Evolutionary conservation across 2,329 filamentous ascomycete species (phyloP).

Genomic region (Aspergillus quadrilineatus): DNA sequence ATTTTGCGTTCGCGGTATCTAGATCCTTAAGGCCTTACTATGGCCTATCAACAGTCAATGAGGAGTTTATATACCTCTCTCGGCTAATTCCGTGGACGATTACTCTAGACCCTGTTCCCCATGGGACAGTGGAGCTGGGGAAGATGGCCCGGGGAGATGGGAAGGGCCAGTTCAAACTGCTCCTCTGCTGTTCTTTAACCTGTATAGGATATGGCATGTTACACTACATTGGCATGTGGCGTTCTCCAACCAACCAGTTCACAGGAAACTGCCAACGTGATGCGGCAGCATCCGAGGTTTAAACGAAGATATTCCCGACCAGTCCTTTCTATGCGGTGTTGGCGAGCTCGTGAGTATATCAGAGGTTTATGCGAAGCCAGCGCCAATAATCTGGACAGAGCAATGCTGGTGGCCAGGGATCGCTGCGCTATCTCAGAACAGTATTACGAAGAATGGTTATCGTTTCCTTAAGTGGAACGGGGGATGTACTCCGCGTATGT

Average conservation of each 20-base stretch:
- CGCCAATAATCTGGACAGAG: too few species aligned
- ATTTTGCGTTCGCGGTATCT: not conserved
- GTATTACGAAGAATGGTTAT: too few species aligned
- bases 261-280: not conserved
- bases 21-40: not conserved
- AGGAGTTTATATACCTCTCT: not conserved
- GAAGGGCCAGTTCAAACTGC: too few species aligned
- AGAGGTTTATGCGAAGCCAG: not conserved
- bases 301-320: not conserved
- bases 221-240: not conserved
- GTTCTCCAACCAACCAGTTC: not conserved
- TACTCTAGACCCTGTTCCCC: not conserved
- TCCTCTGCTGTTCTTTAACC: not conserved
- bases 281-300: not conserved
- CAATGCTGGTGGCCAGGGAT: too few species aligned
- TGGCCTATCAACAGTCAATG: too few species aligned
- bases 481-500: too few species aligned
- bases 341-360: not conserved
- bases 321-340: not conserved
- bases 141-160: too few species aligned
- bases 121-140: not conserved
- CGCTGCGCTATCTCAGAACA: too few species aligned
- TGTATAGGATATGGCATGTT: not conserved
- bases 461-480: too few species aligned
- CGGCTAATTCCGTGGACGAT: not conserved